phyloP scores from a whole-genome alignment of 495 filamentous ascomycete genomes.

The Collariella sp. region DNA sequence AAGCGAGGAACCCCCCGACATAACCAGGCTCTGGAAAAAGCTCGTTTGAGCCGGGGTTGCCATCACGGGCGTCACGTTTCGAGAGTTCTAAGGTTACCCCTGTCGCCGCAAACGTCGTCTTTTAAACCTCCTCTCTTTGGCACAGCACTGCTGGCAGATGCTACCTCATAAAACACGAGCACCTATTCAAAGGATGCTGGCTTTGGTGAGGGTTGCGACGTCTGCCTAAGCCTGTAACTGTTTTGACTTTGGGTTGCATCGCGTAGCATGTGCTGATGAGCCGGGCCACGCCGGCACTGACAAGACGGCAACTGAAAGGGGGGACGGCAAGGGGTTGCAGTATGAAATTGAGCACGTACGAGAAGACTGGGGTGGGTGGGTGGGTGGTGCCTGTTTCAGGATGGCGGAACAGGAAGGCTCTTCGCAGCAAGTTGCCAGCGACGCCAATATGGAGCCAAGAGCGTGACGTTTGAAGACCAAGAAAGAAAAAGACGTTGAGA shows the following conservation, averaged over 20 bases:
- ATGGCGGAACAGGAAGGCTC: slow-evolving; percentile 21
- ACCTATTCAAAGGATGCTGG: not conserved
- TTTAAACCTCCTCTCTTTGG: not conserved
- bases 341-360: slow-evolving; percentile 20
- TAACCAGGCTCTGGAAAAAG: slow-evolving; percentile 27
- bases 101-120: slow-evolving; percentile 5
- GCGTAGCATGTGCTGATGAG: not conserved
- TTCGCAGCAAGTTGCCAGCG: slow-evolving; percentile 7
- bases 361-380: slow-evolving; percentile 15
- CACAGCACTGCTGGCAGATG: not conserved
- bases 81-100: slow-evolving; percentile 18
- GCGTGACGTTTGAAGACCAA: slow-evolving; percentile 29
- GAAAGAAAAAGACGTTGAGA: slow-evolving; percentile 19
- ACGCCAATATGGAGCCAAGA: slow-evolving; percentile 5
- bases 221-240: too few species aligned
- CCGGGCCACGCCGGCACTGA: slow-evolving; percentile 5
- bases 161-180: not conserved
- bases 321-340: not conserved
- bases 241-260: too few species aligned
- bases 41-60: slow-evolving; percentile 8
- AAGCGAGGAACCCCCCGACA: slow-evolving; percentile 25
- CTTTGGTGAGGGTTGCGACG: not conserved
- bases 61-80: slow-evolving; percentile 38
- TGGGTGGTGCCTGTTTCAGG: slow-evolving; percentile 27
- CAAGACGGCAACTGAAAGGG: slow-evolving; percentile 3